Evolutionary conservation across 192 early-diverging fungal species (phyloP).

Genomic region (Backusella tarrabulga): DNA sequence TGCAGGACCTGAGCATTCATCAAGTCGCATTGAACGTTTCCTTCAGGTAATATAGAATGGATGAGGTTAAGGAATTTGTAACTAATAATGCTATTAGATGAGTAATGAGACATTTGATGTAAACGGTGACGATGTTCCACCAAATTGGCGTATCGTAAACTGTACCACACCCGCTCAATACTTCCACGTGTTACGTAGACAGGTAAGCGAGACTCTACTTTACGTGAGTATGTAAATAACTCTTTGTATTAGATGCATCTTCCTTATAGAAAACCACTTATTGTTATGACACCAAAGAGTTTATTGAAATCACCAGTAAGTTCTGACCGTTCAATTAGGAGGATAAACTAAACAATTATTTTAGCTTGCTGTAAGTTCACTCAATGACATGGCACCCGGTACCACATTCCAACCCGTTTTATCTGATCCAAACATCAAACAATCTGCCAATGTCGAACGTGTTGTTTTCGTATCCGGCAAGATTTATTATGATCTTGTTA

Average conservation of each 20-base stretch:
- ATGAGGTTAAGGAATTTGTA: background rate
- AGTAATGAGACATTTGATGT: slow-evolving; percentile 76
- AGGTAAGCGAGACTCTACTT: slow-evolving; percentile 39
- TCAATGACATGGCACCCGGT: slow-evolving; percentile 83
- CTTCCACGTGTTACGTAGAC: slow-evolving; percentile 93
- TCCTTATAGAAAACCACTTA: slow-evolving; percentile 92
- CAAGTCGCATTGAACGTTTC: slow-evolving; percentile 90
- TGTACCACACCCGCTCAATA: slow-evolving; percentile 95
- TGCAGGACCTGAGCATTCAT: slow-evolving; percentile 94
- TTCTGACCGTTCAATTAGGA: background rate
- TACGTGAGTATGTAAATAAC: background rate
- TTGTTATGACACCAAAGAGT: slow-evolving; percentile 78
- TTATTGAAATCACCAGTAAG: slow-evolving; percentile 61
- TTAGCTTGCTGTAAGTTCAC: slow-evolving; percentile 54
- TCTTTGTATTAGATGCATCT: slow-evolving; percentile 59
- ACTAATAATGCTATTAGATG: slow-evolving; percentile 42
- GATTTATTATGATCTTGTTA: slow-evolving; percentile 89
- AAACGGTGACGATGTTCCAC: slow-evolving; percentile 58
- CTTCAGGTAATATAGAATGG: slow-evolving; percentile 59
- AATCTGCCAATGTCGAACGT: slow-evolving; percentile 47
- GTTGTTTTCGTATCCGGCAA: slow-evolving; percentile 92
- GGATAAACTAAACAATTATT: background rate
- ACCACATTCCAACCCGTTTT: slow-evolving; percentile 86
- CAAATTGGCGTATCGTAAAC: slow-evolving; percentile 92
- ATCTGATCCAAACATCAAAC: slow-evolving; percentile 51